These are phyloP conservation scores for Lecanicillium sp. DNA, from an alignment of 2,329 filamentous ascomycete species.

Conservation along the genomic window DNA sequence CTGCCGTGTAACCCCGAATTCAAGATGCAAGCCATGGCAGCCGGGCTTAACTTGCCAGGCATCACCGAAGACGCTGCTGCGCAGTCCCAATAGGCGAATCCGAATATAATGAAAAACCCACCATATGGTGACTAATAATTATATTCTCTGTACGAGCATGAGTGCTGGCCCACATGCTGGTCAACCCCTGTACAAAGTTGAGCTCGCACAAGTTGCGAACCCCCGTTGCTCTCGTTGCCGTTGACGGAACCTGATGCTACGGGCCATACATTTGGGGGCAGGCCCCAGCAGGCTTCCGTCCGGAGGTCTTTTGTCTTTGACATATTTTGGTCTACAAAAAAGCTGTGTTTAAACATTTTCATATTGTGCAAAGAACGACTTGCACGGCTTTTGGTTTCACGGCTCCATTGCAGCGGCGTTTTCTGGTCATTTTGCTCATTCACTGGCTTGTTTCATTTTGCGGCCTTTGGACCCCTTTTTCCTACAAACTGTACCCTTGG, in stretches of 20 bases:
- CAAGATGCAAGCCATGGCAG: slow-evolving; percentile 35
- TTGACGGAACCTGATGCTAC: slow-evolving; percentile 2
- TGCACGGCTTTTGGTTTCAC: slow-evolving; percentile 3
- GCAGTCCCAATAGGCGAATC: slow-evolving; percentile 19
- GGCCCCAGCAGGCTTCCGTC: slow-evolving; percentile 4
- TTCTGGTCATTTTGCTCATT: not conserved
- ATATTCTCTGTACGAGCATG: not conserved
- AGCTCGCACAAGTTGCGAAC: slow-evolving; percentile 1
- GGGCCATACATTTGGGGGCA: slow-evolving; percentile 3
- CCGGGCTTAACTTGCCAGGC: slow-evolving; percentile 32
- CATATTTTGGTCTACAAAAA: slow-evolving; percentile 8
- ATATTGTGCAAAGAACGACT: too few relatives aligned
- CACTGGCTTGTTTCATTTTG: not conserved
- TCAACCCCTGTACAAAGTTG: slow-evolving; percentile 4
- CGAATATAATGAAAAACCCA: not conserved
- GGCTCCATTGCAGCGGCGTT: slow-evolving; percentile 8
- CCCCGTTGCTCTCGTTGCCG: not conserved
- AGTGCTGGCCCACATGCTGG: slow-evolving; percentile 7
- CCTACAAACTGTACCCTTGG: not conserved
- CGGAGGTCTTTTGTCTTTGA: not conserved
- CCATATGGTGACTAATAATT: not conserved
- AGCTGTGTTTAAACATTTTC: not conserved
- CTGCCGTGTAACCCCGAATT: slow-evolving; percentile 83
- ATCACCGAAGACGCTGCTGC: slow-evolving; percentile 36
- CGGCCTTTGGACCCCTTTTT: not conserved